Conservation (phyloP, 768 basidiomycete species). For the Hypholoma sublateritium region DNA sequence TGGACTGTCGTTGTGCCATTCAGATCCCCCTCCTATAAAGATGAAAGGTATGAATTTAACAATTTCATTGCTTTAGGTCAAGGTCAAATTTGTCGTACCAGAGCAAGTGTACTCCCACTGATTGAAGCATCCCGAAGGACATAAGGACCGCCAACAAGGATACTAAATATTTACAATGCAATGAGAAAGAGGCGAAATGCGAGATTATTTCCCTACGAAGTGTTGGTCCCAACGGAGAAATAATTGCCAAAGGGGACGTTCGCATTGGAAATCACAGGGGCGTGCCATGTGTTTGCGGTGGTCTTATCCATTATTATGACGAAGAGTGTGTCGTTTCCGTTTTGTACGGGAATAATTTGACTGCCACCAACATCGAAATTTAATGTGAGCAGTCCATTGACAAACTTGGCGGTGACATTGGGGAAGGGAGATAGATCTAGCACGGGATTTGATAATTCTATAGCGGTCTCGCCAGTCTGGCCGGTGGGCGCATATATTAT, state of each 20-base stretch:
- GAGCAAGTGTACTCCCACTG: slow-evolving; percentile 29
- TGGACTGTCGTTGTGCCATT: slow-evolving; percentile 48
- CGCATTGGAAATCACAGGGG: slow-evolving; percentile 38
- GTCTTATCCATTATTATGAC: slow-evolving; percentile 43
- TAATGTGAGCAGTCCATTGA: slow-evolving; percentile 38
- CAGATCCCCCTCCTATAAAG: slow-evolving; percentile 43
- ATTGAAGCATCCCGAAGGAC: slow-evolving; percentile 50
- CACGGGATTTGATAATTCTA: slow-evolving; percentile 29
- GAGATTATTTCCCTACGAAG: slow-evolving; percentile 28
- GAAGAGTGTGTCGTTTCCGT: slow-evolving; percentile 26
- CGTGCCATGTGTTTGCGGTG: slow-evolving; percentile 50
- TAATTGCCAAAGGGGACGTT: slow-evolving; percentile 36
- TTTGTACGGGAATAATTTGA: slow-evolving; percentile 33
- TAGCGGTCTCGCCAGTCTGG: slow-evolving; percentile 44
- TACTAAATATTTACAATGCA: slow-evolving; percentile 18
- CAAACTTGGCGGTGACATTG: slow-evolving; percentile 30
- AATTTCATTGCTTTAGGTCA: not conserved
- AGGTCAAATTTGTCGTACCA: slow-evolving; percentile 24
- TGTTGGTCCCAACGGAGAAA: slow-evolving; percentile 46
- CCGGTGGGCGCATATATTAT: slow-evolving; percentile 41
- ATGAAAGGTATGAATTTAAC: not conserved
- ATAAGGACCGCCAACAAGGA: slow-evolving; percentile 54
- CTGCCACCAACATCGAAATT: slow-evolving; percentile 34
- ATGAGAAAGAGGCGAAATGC: not conserved
- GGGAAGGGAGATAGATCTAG: slow-evolving; percentile 29